A percentile compares a stretch with the other conserved stretches of the same genome.
Conservation (phyloP, 2,329 filamentous ascomycete genomes). For the Clarireedia hainanense region DNA sequence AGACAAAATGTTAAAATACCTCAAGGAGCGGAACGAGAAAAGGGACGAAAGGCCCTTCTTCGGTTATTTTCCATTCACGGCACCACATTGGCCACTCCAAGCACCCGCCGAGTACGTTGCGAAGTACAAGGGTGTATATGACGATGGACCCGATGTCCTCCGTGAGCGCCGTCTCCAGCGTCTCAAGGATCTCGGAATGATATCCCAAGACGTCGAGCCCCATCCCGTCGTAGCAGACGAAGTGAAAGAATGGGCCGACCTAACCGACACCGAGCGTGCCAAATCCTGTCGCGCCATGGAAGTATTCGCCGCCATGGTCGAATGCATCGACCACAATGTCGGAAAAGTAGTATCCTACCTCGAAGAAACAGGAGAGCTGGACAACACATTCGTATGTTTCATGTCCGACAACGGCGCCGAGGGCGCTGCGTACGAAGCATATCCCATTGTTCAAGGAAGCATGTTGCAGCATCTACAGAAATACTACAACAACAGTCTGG, state of each 20-base stretch:
- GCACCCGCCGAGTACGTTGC: conserved; percentile 30
- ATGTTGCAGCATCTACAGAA: conserved; percentile 37
- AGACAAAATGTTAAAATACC: conserved; percentile 11
- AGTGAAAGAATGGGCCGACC: conserved; percentile 11
- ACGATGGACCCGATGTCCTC: conserved; percentile 51
- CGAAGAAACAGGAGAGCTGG: conserved; percentile 46
- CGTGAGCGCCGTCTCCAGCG: conserved; percentile 43
- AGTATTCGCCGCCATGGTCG: conserved; percentile 43
- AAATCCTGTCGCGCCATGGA: conserved; percentile 30
- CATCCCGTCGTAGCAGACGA: conserved; percentile 18
- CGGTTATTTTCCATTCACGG: conserved; percentile 43
- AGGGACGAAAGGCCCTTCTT: conserved; percentile 35
- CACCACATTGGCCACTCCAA: conserved; percentile 47
- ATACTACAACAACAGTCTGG: conserved; percentile 50
- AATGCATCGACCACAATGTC: conserved; percentile 50
- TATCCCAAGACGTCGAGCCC: conserved; percentile 12
- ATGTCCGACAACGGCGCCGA: conserved; percentile 57
- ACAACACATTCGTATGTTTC: conserved; percentile 58
- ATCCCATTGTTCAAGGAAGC: conserved; percentile 35
- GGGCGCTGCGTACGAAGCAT: conserved; percentile 49
- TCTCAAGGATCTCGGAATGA: conserved; percentile 43
- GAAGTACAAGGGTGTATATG: conserved; percentile 45
- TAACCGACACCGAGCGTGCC: conserved; percentile 31
- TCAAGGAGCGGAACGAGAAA: conserved; percentile 7
- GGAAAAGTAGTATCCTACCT: conserved; percentile 47